Conservation (phyloP, 257 asterid genomes). For the Solanum rostratum region DNA sequence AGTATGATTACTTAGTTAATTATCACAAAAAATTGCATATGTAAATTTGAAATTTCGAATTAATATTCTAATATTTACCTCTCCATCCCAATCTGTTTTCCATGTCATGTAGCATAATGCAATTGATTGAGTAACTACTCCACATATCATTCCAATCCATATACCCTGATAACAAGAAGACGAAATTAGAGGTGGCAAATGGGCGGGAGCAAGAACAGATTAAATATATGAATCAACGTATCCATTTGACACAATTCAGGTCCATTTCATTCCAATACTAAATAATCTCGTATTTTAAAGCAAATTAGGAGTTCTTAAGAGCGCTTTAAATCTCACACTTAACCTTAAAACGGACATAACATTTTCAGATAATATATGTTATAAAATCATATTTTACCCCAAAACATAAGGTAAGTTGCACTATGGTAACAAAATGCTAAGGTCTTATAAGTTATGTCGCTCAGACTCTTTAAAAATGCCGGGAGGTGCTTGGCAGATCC, state of each 20-base stretch:
- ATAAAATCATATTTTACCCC: neutral
- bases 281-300: neutral
- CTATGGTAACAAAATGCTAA: no score
- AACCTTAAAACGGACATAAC: neutral
- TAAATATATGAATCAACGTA: neutral
- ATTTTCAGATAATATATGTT: neutral
- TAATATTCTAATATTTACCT: conserved; percentile 8
- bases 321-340: neutral
- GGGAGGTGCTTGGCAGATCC: neutral
- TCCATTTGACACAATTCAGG: neutral
- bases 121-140: conserved; percentile 44
- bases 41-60: neutral
- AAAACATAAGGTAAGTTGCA: neutral
- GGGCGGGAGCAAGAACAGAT: neutral
- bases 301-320: neutral
- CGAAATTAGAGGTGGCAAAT: neutral
- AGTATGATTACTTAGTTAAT: no score
- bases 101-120: conserved; percentile 63
- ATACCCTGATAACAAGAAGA: conserved; percentile 42
- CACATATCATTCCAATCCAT: conserved; percentile 80
- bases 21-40: neutral
- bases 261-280: neutral
- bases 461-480: neutral
- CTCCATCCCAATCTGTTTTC: conserved; percentile 71
- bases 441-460: neutral